Conservation (phyloP, 163 green algal species). For the Volvox carteri region DNA sequence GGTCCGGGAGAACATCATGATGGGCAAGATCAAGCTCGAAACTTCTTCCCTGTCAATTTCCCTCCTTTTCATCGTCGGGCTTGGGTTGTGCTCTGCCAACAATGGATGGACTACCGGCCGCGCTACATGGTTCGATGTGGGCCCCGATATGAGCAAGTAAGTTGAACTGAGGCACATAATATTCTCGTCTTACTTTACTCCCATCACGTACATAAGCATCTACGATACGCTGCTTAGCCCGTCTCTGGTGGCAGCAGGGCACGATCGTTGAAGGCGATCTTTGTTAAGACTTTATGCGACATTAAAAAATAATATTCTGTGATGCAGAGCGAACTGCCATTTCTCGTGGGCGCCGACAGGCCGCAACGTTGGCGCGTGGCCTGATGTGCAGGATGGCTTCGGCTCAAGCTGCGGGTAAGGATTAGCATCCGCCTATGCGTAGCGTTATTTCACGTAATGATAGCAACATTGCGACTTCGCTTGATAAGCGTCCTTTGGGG, state of each 20-base stretch:
- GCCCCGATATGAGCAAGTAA: constrained; percentile 46
- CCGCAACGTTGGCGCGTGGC: constrained; percentile 22
- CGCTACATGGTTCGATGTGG: constrained; percentile 33
- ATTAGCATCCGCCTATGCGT: too few species aligned
- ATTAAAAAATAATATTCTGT: neutral
- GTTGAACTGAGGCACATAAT: neutral
- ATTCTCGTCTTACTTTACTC: neutral
- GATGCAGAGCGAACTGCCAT: constrained; percentile 38
- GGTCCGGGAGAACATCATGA: too few species aligned
- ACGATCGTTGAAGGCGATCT: too few species aligned
- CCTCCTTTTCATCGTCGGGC: neutral
- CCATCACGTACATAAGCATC: neutral
- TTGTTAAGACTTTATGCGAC: too few species aligned
- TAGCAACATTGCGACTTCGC: neutral
- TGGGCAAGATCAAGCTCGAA: neutral
- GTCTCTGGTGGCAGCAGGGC: too few species aligned
- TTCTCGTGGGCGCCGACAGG: constrained; percentile 17
- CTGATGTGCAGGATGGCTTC: constrained; percentile 24
- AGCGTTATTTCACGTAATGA: neutral
- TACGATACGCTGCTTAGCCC: too few species aligned
- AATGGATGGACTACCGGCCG: neutral
- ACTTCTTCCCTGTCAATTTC: neutral
- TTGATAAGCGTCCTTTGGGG: too few species aligned
- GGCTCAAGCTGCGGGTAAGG: constrained; percentile 32
- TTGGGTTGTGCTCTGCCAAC: neutral